Percentiles rank a stretch among this genome's conserved stretches.
phyloP scores from a whole-genome alignment of 306 rosid species.

The Gillenia trifoliata region DNA sequence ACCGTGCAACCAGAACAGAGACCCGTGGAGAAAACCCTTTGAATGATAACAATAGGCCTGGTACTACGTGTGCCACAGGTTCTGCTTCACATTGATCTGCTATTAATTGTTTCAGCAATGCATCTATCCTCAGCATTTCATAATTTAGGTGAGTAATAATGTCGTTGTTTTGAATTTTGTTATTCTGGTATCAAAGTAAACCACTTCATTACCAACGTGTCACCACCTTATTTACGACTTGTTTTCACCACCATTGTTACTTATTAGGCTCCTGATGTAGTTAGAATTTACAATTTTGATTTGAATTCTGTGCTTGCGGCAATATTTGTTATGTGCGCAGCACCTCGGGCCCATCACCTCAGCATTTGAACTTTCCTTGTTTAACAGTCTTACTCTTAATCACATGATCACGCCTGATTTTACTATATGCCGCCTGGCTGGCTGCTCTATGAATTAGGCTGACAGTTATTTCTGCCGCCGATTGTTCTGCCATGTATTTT shows the following conservation, averaged over 20 bases:
- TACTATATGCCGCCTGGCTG: not conserved
- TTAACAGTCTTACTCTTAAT: not conserved
- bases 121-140: constrained; percentile 62
- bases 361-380: not conserved
- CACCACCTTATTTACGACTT: not conserved
- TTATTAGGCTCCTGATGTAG: not conserved
- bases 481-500: not conserved
- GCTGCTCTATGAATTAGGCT: not conserved
- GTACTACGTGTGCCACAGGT: constrained; percentile 44
- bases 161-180: constrained; percentile 3
- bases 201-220: not conserved
- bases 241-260: not conserved
- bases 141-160: constrained; percentile 50
- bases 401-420: not conserved
- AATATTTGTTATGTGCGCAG: not conserved
- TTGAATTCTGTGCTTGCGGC: not conserved
- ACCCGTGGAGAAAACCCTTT: constrained; percentile 32
- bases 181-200: not conserved
- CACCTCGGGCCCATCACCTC: not conserved
- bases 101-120: constrained; percentile 29
- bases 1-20: constrained; percentile 32
- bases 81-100: constrained; percentile 39
- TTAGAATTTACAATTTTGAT: not conserved
- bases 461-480: not conserved
- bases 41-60: constrained; percentile 24